A percentile compares a stretch with the other conserved stretches of the same genome.
phyloP scores from a whole-genome alignment of 306 rosid species.

The Lithocarpus polystachyus region DNA sequence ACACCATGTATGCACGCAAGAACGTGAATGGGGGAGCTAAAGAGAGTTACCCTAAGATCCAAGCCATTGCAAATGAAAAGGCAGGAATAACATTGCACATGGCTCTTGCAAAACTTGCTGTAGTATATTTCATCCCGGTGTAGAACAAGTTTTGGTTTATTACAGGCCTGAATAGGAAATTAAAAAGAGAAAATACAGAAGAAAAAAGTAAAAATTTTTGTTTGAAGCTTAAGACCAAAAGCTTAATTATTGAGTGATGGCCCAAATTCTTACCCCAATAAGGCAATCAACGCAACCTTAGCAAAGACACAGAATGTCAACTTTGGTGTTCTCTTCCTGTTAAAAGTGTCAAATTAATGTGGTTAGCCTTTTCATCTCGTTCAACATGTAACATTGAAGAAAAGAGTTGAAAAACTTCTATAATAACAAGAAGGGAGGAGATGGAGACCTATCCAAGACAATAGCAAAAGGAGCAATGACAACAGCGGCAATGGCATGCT shows the following conservation, averaged over 20 bases:
- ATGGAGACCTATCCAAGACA: slow-evolving; percentile 41
- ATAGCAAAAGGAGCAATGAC: slow-evolving; percentile 49
- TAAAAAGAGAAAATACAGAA: no score
- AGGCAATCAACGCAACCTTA: slow-evolving; percentile 23
- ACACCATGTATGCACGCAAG: no score
- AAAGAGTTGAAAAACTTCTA: no score
- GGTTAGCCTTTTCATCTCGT: no score
- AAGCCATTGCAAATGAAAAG: slow-evolving; percentile 54
- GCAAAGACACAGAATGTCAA: slow-evolving; percentile 23
- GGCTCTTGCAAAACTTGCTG: slow-evolving; percentile 51
- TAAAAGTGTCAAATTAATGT: background rate
- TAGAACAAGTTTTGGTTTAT: slow-evolving; percentile 57
- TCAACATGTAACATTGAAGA: no score
- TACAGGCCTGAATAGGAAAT: slow-evolving; percentile 41
- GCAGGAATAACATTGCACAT: slow-evolving; percentile 60
- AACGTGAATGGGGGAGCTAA: background rate
- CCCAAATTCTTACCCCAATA: slow-evolving; percentile 33
- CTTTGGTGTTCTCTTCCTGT: slow-evolving; percentile 50
- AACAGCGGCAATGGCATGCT: slow-evolving; percentile 40
- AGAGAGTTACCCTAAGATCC: slow-evolving; percentile 29
- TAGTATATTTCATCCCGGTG: slow-evolving; percentile 46
- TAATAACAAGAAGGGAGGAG: background rate
- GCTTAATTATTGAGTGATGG: background rate
- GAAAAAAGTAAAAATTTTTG: no score
- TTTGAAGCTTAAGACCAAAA: no score